Evolutionary conservation across 768 basidiomycete genomes (phyloP).

Genomic region (Trametes sanguinea): DNA sequence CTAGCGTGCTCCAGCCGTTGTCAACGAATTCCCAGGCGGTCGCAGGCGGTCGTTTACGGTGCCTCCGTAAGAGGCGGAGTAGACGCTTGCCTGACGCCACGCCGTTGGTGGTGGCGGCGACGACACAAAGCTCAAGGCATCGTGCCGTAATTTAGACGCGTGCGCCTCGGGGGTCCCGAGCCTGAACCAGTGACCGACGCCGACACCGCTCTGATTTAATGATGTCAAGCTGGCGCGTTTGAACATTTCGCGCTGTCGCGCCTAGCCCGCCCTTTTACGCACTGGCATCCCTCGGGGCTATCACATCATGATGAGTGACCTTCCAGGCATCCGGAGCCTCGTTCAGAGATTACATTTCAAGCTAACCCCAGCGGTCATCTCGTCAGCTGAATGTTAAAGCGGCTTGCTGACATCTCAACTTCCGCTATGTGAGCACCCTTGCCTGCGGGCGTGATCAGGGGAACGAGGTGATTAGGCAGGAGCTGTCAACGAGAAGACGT

Average conservation of each 20-base stretch:
- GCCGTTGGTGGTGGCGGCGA: conserved; percentile 20
- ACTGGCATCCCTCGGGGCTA: not conserved
- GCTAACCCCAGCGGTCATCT: conserved; percentile 9
- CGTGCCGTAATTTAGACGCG: conserved; percentile 26
- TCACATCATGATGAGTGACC: conserved; percentile 12
- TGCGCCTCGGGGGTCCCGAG: not conserved
- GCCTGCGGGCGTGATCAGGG: conserved; percentile 6
- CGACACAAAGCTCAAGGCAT: conserved; percentile 29
- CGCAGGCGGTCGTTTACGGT: not conserved
- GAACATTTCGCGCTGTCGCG: conserved; percentile 3
- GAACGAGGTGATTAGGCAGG: conserved; percentile 7
- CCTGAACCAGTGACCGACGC: not conserved
- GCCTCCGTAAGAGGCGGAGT: conserved; percentile 1
- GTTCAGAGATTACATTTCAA: conserved; percentile 13
- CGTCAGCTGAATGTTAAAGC: not conserved
- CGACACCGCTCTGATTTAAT: not conserved
- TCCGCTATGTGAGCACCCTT: not conserved
- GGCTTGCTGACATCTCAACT: conserved; percentile 3
- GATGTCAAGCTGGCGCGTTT: conserved; percentile 12
- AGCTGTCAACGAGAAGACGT: conserved; percentile 10
- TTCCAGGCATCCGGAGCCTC: conserved; percentile 11
- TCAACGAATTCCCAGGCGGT: not conserved
- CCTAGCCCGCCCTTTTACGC: not conserved
- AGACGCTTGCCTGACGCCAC: conserved; percentile 17
- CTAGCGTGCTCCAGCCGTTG: not conserved